Evolutionary conservation across 495 filamentous ascomycete genomes (phyloP).

Genomic region (Neurospora sp.): DNA sequence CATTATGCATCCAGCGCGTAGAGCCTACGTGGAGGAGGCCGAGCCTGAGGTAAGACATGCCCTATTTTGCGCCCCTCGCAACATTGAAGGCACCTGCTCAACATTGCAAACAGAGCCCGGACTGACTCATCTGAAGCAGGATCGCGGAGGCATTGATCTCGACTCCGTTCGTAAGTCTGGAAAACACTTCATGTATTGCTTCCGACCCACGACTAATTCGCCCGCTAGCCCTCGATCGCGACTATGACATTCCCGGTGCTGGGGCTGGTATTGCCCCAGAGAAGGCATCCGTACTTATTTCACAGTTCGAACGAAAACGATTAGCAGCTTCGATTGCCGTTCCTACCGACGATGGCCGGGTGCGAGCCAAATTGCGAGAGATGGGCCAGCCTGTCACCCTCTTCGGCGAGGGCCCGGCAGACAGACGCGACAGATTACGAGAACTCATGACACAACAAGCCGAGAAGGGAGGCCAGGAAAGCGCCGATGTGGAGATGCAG

Average conservation of each 20-base stretch:
- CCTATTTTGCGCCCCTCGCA: conserved; percentile 7
- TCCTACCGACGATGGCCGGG: conserved; percentile 85
- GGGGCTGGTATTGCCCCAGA: conserved; percentile 72
- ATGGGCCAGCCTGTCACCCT: conserved; percentile 87
- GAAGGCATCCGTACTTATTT: conserved; percentile 77
- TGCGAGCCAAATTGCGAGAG: conserved; percentile 69
- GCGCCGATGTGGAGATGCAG: conserved; percentile 49
- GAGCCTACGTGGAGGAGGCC: conserved; percentile 92
- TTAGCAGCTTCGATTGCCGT: conserved; percentile 86
- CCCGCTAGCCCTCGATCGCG: conserved; percentile 61
- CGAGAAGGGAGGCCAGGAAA: conserved; percentile 46
- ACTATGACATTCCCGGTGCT: conserved; percentile 69
- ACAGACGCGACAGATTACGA: conserved; percentile 78
- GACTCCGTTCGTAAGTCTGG: conserved; percentile 64
- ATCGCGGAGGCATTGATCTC: conserved; percentile 64
- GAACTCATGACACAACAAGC: conserved; percentile 65
- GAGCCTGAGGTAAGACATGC: conserved; percentile 54
- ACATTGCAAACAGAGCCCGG: conserved; percentile 20
- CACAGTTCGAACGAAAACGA: conserved; percentile 83
- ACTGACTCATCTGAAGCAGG: conserved; percentile 29
- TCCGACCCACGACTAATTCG: conserved; percentile 1
- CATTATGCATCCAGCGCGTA: conserved; percentile 81
- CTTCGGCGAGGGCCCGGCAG: conserved; percentile 83
- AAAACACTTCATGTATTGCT: background rate
- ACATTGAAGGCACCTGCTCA: conserved; percentile 24